These are phyloP conservation scores for Rhododendron molle DNA, from an alignment of 148 eudicot species.

Conservation along the genomic window DNA sequence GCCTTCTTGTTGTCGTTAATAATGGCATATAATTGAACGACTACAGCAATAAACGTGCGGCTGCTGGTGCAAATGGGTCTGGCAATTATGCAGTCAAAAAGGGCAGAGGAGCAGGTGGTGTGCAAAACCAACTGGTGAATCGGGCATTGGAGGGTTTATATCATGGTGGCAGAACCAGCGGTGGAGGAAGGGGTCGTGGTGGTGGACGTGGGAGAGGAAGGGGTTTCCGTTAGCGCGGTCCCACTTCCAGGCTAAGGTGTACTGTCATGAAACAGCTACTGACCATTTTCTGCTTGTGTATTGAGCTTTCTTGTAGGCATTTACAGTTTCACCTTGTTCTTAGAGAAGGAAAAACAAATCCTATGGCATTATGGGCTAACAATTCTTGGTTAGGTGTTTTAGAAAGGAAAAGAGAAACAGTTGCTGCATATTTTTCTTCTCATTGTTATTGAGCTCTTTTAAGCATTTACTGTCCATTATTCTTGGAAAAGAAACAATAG, in stretches of 20 bases:
- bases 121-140: slow-evolving; percentile 60
- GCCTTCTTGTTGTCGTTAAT: background rate
- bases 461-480: background rate
- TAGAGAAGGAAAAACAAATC: background rate
- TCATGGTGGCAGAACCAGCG: slow-evolving; percentile 15
- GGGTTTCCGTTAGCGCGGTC: slow-evolving; percentile 14
- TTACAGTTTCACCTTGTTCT: background rate
- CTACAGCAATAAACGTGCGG: slow-evolving; percentile 55
- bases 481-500: background rate
- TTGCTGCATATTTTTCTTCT: background rate
- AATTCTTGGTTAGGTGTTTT: background rate
- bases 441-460: background rate
- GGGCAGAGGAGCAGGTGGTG: slow-evolving; percentile 66
- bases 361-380: background rate
- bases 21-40: background rate
- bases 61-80: slow-evolving; percentile 46
- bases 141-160: slow-evolving; percentile 60
- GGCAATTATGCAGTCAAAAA: slow-evolving; percentile 43
- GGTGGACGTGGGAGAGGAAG: slow-evolving; percentile 80
- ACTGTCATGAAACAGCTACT: background rate
- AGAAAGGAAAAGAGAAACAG: background rate
- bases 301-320: slow-evolving; percentile 6
- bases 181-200: slow-evolving; percentile 45
- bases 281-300: background rate
- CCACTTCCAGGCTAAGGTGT: background rate